Percentiles rank a stretch among this genome's conserved stretches.
phyloP scores from a whole-genome alignment of 805 yeast genomes.

The Lipomyces orientalis region DNA sequence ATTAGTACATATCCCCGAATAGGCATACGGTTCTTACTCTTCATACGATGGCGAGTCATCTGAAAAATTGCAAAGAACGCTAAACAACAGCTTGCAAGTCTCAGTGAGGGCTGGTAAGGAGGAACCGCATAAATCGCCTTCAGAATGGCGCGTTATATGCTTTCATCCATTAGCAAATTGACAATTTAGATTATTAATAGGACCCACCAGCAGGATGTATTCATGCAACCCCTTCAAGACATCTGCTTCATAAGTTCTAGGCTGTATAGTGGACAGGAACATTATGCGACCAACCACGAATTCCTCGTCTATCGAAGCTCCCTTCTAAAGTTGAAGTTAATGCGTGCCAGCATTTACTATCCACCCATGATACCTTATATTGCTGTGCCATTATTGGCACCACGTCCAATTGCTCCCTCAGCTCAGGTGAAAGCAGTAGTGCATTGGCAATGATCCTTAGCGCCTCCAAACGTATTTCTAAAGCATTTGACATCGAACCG shows the following conservation, averaged over 20 bases:
- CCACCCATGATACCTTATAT: constrained; percentile 11
- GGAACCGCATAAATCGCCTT: not conserved
- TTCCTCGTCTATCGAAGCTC: constrained; percentile 23
- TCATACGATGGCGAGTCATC: not conserved
- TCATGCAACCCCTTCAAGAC: not conserved
- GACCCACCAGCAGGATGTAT: not conserved
- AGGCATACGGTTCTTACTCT: not conserved
- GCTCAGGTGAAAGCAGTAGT: constrained; percentile 8
- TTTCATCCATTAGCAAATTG: not conserved
- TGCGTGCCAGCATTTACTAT: not conserved
- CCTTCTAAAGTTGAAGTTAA: constrained; percentile 9
- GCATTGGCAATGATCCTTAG: constrained; percentile 31
- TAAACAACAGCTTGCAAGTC: constrained; percentile 29
- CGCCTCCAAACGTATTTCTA: constrained; percentile 21
- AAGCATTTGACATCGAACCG: not conserved
- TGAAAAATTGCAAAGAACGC: constrained; percentile 15
- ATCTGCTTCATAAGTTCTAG: not conserved
- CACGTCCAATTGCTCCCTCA: constrained; percentile 13
- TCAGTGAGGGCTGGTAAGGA: constrained; percentile 14
- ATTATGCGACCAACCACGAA: constrained; percentile 30
- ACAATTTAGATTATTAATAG: constrained; percentile 10
- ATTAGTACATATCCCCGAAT: not conserved
- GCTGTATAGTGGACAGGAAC: constrained; percentile 23
- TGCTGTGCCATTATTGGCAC: constrained; percentile 10
- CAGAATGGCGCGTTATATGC: not conserved